phyloP scores from a whole-genome alignment of 1,284 basidiomycete species.

The Neotropicomus parvogracilis region DNA sequence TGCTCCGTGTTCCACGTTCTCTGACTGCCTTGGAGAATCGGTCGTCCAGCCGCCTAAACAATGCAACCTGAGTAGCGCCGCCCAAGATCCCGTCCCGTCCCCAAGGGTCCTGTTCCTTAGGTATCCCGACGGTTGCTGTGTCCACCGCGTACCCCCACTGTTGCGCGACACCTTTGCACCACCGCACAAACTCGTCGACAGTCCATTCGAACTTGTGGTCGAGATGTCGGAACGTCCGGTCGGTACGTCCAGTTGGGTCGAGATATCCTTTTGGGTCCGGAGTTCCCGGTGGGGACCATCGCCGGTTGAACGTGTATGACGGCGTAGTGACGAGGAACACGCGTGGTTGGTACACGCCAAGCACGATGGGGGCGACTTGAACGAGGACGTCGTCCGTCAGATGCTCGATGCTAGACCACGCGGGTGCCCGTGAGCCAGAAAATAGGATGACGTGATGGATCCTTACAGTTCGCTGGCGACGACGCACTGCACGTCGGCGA shows the following conservation, averaged over 20 bases:
- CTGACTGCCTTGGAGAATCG: slow-evolving; percentile 31
- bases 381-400: slow-evolving; percentile 67
- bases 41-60: slow-evolving; percentile 53
- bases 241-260: slow-evolving; percentile 75
- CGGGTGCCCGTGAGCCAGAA: slow-evolving; percentile 6
- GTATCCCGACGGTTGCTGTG: slow-evolving; percentile 51
- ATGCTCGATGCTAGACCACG: slow-evolving; percentile 77
- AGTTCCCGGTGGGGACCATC: slow-evolving; percentile 66
- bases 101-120: slow-evolving; percentile 61
- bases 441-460: slow-evolving; percentile 1
- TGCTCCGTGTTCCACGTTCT: slow-evolving; percentile 35
- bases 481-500: slow-evolving; percentile 78
- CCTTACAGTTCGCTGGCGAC: slow-evolving; percentile 83
- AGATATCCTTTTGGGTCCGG: slow-evolving; percentile 53
- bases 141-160: slow-evolving; percentile 76
- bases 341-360: slow-evolving; percentile 81
- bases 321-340: slow-evolving; percentile 86
- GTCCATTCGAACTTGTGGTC: slow-evolving; percentile 98
- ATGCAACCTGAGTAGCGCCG: slow-evolving; percentile 71
- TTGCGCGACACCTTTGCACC: slow-evolving; percentile 61
- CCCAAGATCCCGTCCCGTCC: slow-evolving; percentile 60
- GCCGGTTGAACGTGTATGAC: slow-evolving; percentile 84
- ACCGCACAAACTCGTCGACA: slow-evolving; percentile 68
- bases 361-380: slow-evolving; percentile 74
- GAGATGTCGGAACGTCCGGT: slow-evolving; percentile 70